Evolutionary conservation across 371 early-diverging fungal genomes (phyloP), one percentile per base, ranked within the genome.

Genomic region (Lichtheimia ramosa): DNA sequence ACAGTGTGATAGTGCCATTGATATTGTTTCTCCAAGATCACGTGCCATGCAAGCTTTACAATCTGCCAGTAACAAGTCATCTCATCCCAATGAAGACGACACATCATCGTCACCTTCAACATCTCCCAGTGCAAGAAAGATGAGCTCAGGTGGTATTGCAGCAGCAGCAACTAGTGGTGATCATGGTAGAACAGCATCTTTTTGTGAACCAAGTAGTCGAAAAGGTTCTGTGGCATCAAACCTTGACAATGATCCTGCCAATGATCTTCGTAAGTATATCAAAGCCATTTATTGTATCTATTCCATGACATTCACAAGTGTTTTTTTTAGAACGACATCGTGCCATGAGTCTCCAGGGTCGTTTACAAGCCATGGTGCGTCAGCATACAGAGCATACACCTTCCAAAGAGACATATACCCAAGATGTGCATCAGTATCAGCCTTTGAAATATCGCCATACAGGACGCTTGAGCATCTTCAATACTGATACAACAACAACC

Each of bases 351-450:
- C 61, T 71, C 6, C 71, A 71, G 23, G 71, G 68, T 21, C 58
- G 61, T 49, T 58, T 71, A 3, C 65, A 71, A 51, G 68, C 65
- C 20, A 65, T 71, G 64, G 71, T 71, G n/a, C 68, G 65, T 20
- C 67, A 67, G 28, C 68, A 71, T 49, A 48, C 54, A 16, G 56
- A 55, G 42, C n/a, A 55, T 21, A 43, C 55, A 13, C 43, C 56
- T 15, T 59, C 62, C 15, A 43, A 65, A 24, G 65, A 65, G 15
- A 50, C 58, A 20, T 56, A 61, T 48, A 34, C 34, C 34, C 34
- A 59, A 13, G 53, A 61, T 14, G 15, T 42, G 51, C n/a, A 46
- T 46, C 21, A 46, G 13, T 21, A 18, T 46, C 46, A 46, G 46
- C 18, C 46, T 2, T 46, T 34, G 34, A 34, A 34, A 34, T 34